Evolutionary conservation across 1,284 basidiomycete species (phyloP), one percentile per base, ranked within the genome.

Genomic region (Trichosporon ovoides): DNA sequence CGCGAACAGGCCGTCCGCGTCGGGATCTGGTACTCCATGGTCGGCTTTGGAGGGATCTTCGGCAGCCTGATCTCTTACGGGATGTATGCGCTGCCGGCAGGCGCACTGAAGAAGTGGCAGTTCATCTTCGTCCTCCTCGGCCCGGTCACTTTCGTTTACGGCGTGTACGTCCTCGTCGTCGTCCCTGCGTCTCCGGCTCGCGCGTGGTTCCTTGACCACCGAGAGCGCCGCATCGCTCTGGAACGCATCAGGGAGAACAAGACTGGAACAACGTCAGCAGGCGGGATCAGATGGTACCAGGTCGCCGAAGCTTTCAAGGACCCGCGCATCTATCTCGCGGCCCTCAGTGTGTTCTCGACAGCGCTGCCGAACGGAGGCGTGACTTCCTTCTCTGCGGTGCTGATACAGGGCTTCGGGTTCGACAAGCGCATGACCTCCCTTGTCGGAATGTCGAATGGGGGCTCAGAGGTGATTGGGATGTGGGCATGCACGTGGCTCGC

Each of bases 171-270:
- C 3, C 28, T 50, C 11, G 60, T 66, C 52, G 38, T 69, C 53
- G 64, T 78, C 33, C 77, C 77, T 6, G 63, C 62, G 36, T 71
- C 68, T 19, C 75, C 75, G 1, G 66, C 70, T 19, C 67, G 59
- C 18, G 75, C 76, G 7, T 59, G 56, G 6, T 79, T 74, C 67
- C 64, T 79, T 13, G 68, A 58, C 16, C 69, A 74, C n/a, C 65
- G 72, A 13, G 71, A 79, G 57, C 75, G 74, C 57, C 59, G 68
- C 40, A 57, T 78, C 46, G 75, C 77, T 0, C 63, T 78, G 43
- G 77, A 78, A 63, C 67, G 77, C 12, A 68, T 79, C 56, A 65
- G 77, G 20, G 63, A 65, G 22, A 78, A 78, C 68, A 70, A 75
- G 51, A 72, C 71, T 7, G 75, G 76, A 35, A 74, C 72, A 0